Percentiles rank a stretch among this genome's conserved stretches.
These are phyloP conservation scores for Cystobasidium sp. DNA, from an alignment of 1,284 basidiomycete species.

Conservation along the genomic window DNA sequence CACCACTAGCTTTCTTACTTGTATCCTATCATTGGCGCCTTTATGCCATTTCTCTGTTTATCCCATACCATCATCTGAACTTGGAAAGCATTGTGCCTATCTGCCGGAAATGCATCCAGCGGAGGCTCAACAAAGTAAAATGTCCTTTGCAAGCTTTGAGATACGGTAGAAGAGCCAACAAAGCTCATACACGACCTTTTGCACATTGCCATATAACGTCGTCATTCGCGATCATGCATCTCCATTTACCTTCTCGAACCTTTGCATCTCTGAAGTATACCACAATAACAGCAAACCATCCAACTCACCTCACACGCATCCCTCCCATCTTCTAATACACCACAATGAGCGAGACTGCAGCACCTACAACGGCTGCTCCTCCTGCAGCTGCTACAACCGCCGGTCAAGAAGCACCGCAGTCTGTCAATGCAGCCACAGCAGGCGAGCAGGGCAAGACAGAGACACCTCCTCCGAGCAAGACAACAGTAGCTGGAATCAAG, in stretches of 20 bases:
- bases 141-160: no score
- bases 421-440: slow-evolving; percentile 1
- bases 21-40: no score
- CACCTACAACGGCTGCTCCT: slow-evolving; percentile 1
- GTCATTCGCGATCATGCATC: no score
- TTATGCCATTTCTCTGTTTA: no score
- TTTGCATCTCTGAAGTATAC: not conserved
- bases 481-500: not conserved
- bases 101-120: no score
- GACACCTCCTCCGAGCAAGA: not conserved
- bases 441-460: slow-evolving; percentile 6
- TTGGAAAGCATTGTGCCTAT: no score
- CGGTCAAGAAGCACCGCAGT: not conserved
- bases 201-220: no score
- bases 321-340: not conserved
- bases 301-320: not conserved
- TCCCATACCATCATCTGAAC: no score
- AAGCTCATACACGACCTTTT: no score
- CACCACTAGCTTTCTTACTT: no score
- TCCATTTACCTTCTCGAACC: not conserved
- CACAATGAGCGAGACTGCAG: slow-evolving; percentile 9
- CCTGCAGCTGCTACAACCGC: not conserved
- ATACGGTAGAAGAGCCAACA: no score
- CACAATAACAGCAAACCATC: not conserved
- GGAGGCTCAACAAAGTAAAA: no score